Evolutionary conservation across 2,329 filamentous ascomycete species (phyloP), one percentile per base, ranked within the genome.

Genomic region (Penicillium sp.): DNA sequence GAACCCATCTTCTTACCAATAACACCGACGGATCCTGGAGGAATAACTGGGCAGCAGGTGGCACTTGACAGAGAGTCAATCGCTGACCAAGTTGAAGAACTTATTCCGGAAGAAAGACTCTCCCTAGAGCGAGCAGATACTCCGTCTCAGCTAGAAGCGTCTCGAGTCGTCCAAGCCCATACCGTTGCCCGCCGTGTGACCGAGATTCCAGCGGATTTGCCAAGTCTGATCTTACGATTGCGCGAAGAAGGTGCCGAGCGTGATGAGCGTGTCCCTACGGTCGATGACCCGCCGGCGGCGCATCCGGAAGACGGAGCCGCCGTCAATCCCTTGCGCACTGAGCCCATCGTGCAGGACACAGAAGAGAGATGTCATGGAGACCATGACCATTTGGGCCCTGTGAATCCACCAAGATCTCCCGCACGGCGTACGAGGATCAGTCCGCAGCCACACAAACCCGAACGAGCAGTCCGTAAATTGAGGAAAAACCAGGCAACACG

Each of bases 171-270:
- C 28, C 28, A 16, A 31, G 16, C 35, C 35, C 34, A 43, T 39
- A 20, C 31, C 30, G 26, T 41, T 31, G 31, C 42, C 37, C 42
- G 31, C 25, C 41, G 23, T 44, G 41, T 40, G 11, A 44, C 41
- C 32, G 41, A 44, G 21, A 34, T 44, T 36, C 41, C 41, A 17
- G 29, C 21, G 23, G 29, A 44, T 36, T 44, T 44, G 41, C 41
- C 41, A 11, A 30, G 36, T 36, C 31, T 44, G 19, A 44, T 44
- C 32, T 18, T 30, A 39, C 36, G 25, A 26, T 44, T 44, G 36
- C 41, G 41, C 29, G 25, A 44, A 39, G 41, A 30, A 39, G 32
- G 36, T 27, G 25, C 25, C 41, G 18, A 44, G 36, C 41, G 17
- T 34, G 41, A 44, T 44, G 32, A 11, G 7, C 14, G 41, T 44